phyloP scores from a whole-genome alignment of 805 yeast genomes.

The Kazachstania viticola region DNA sequence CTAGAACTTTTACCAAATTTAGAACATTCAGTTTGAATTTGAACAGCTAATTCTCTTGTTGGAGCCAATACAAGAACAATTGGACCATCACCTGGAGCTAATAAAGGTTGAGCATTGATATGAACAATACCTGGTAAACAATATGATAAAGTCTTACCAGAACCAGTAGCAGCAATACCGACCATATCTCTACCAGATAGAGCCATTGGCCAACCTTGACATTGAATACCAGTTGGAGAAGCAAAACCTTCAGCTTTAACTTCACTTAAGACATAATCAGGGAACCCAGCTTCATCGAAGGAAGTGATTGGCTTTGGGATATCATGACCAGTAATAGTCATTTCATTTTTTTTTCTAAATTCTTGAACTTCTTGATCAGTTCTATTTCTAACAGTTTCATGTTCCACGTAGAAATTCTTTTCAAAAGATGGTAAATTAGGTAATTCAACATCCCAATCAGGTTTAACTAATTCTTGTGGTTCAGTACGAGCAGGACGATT shows the following conservation, averaged over 20 bases:
- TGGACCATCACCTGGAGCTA: conserved; percentile 94
- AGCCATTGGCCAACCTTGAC: conserved; percentile 99
- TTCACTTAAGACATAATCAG: conserved; percentile 81
- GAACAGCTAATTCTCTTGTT: conserved; percentile 97
- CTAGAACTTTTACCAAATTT: conserved; percentile 87
- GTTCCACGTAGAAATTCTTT: conserved; percentile 88
- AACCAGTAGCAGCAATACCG: conserved; percentile 98
- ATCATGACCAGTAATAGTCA: conserved; percentile 72
- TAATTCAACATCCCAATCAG: conserved; percentile 64
- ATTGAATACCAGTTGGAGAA: conserved; percentile 90
- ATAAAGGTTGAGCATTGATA: conserved; percentile 93
- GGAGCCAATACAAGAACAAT: conserved; percentile 93
- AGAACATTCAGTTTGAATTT: conserved; percentile 90
- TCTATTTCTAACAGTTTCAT: conserved; percentile 65
- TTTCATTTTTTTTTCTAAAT: conserved; percentile 76
- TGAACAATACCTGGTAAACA: conserved; percentile 96
- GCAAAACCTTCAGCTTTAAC: conserved; percentile 88
- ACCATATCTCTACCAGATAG: conserved; percentile 96
- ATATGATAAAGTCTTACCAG: conserved; percentile 96
- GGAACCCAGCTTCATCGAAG: conserved; percentile 97
- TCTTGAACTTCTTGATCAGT: conserved; percentile 56
- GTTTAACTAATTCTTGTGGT: conserved; percentile 37
- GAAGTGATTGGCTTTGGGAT: conserved; percentile 89
- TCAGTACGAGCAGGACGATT: conserved; percentile 27
- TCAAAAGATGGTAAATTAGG: conserved; percentile 72